Conservation (phyloP, 2,329 filamentous ascomycete genomes). For the Chaetomiaceae sp. region DNA sequence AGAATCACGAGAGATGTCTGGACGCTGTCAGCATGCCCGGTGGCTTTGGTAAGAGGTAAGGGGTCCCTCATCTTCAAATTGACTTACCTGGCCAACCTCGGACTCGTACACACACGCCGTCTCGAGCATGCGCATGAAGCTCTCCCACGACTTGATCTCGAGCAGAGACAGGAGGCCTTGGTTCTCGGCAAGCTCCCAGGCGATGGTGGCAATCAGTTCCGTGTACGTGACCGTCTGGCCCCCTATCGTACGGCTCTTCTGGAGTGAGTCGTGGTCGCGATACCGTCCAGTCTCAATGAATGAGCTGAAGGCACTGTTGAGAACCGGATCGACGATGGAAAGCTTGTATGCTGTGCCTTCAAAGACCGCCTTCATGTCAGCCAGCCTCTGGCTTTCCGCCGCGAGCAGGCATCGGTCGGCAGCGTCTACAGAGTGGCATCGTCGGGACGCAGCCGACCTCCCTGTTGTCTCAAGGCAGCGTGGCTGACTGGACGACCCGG, state of each 20-base stretch:
- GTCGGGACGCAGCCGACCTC: neutral
- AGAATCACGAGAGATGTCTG: constrained; percentile 27
- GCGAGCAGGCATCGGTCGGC: constrained; percentile 23
- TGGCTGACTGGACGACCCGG: constrained; percentile 15
- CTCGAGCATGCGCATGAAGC: constrained; percentile 26
- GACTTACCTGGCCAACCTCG: constrained; percentile 24
- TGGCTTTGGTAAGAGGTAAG: neutral
- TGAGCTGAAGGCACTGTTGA: constrained; percentile 19
- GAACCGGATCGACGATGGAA: constrained; percentile 19
- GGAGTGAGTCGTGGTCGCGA: constrained; percentile 22
- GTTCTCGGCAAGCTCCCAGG: constrained; percentile 29
- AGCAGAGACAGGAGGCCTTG: constrained; percentile 20
- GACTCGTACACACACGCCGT: constrained; percentile 27
- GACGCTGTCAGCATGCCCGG: neutral
- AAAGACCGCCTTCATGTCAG: constrained; percentile 28
- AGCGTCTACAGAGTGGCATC: constrained; percentile 18
- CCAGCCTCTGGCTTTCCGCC: constrained; percentile 26
- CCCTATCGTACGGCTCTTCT: constrained; percentile 16
- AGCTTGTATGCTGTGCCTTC: constrained; percentile 25
- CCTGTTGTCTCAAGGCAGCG: neutral
- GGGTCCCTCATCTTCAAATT: too few species aligned
- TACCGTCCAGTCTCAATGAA: constrained; percentile 27
- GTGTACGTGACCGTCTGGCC: constrained; percentile 22
- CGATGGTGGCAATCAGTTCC: constrained; percentile 28
- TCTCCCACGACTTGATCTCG: constrained; percentile 26